These are phyloP conservation scores for Carex parvula DNA, from an alignment of 176 grass and related monocot species.

Conservation along the genomic window DNA sequence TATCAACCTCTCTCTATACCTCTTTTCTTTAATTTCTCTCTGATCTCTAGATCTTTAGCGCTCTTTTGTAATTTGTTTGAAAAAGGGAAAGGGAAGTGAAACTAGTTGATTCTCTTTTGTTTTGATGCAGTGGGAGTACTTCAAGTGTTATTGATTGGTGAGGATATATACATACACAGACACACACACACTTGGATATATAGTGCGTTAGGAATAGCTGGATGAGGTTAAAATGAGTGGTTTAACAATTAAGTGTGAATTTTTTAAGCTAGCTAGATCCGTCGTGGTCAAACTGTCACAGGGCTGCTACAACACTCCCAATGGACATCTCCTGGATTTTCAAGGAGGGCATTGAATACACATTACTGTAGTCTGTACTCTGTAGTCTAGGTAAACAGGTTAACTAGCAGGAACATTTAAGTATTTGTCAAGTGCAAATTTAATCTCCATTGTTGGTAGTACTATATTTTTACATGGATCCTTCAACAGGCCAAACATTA, in stretches of 20 bases:
- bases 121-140: constrained; percentile 5
- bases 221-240: constrained; percentile 13
- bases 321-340: neutral
- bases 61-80: neutral
- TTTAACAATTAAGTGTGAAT: neutral
- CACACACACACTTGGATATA: neutral
- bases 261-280: neutral
- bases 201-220: neutral
- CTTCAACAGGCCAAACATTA: neutral
- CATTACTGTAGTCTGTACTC: neutral
- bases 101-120: neutral
- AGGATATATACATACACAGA: neutral
- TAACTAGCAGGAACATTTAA: neutral
- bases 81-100: neutral
- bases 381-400: neutral
- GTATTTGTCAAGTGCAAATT: neutral
- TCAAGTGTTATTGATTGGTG: constrained; percentile 5
- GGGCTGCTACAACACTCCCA: constrained; percentile 6
- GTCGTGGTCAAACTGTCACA: neutral
- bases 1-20: neutral
- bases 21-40: neutral
- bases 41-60: neutral
- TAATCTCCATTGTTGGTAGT: neutral
- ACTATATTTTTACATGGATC: neutral
- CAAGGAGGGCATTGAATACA: neutral